Percentiles rank a stretch among this genome's conserved stretches.
phyloP scores from a whole-genome alignment of 768 basidiomycete genomes.

The Hygrocybe punicea region DNA sequence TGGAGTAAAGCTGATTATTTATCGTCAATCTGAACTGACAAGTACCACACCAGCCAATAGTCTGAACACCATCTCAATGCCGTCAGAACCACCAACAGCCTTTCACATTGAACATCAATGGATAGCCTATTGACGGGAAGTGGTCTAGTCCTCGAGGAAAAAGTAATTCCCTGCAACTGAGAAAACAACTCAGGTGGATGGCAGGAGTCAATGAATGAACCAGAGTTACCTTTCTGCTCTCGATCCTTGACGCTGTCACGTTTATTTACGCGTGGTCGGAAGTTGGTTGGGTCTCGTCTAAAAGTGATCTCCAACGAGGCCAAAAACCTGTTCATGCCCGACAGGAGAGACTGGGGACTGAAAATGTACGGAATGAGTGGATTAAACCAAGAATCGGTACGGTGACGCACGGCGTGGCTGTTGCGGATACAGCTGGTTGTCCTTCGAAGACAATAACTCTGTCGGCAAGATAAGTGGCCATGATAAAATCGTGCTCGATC shows the following conservation, averaged over 20 bases:
- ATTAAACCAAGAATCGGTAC: not conserved
- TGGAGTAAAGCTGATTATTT: no score
- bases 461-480: conserved; percentile 99
- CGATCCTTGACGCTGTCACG: conserved; percentile 79
- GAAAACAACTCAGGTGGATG: not conserved
- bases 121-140: no score
- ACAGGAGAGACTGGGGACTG: conserved; percentile 89
- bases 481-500: conserved; percentile 99
- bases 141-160: conserved; percentile 70
- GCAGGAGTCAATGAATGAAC: not conserved
- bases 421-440: conserved; percentile 80
- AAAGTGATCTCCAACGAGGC: conserved; percentile 96
- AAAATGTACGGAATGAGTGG: not conserved
- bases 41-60: no score
- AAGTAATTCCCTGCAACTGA: conserved; percentile 67
- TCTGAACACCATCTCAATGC: no score
- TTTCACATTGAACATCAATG: no score
- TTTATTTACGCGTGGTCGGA: conserved; percentile 86
- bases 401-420: conserved; percentile 76
- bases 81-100: no score
- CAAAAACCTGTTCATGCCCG: conserved; percentile 98
- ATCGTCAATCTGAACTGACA: no score
- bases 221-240: conserved; percentile 72
- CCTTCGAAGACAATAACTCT: conserved; percentile 93
- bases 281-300: conserved; percentile 95